Percentiles rank a stretch among this genome's conserved stretches.
Evolutionary conservation across 2,329 filamentous ascomycete genomes (phyloP).

Genomic region (Ophiostoma himal-ulmi): DNA sequence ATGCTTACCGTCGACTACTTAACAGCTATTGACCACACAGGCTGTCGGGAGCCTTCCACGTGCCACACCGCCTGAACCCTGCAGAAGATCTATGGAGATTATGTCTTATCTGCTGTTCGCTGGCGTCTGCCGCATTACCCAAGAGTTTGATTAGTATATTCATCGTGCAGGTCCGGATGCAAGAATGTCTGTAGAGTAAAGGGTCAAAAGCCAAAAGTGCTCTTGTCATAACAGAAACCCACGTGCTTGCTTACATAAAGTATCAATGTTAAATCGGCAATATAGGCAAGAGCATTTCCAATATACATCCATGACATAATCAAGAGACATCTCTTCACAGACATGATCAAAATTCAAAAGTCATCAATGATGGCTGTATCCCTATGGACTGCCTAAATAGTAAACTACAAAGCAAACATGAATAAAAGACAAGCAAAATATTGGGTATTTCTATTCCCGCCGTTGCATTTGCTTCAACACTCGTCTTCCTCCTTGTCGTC

Average conservation of each 20-base stretch:
- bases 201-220: no score
- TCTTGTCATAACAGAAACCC: no score
- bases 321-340: neutral
- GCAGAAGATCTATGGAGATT: neutral
- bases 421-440: slow-evolving; percentile 2
- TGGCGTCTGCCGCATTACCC: neutral
- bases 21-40: neutral
- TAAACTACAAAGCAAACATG: neutral
- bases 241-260: neutral
- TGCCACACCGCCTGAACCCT: neutral
- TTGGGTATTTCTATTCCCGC: slow-evolving; percentile 5
- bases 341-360: neutral
- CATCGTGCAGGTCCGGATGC: neutral
- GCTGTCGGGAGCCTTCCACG: neutral
- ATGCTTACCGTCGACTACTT: no score
- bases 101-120: neutral
- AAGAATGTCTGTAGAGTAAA: neutral
- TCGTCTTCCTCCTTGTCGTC: neutral
- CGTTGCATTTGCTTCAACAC: neutral
- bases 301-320: neutral
- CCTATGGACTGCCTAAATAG: neutral
- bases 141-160: no score
- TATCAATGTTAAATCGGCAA: neutral
- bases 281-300: neutral
- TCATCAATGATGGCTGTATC: neutral